A percentile compares a stretch with the other conserved stretches of the same genome.
These are phyloP conservation scores for Debaryomyces coudertii DNA, from an alignment of 1,139 yeast species.

Conservation along the genomic window DNA sequence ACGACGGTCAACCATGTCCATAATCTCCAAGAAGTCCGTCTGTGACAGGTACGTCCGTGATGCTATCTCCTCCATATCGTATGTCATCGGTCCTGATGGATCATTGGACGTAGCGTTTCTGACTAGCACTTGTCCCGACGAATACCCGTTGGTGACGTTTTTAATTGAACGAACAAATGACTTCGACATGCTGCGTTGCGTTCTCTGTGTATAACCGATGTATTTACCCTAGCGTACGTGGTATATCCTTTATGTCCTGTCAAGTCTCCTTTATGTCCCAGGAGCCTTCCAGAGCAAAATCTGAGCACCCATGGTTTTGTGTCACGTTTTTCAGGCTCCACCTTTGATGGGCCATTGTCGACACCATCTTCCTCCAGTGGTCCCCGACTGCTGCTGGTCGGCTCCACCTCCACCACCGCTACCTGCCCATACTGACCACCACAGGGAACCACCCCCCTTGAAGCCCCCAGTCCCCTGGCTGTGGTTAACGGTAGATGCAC, in stretches of 20 bases:
- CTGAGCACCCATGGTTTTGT: slow-evolving; percentile 1
- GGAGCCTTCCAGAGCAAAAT: background rate
- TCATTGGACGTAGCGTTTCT: slow-evolving; percentile 95
- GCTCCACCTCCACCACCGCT: no score
- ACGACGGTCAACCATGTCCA: slow-evolving; percentile 95
- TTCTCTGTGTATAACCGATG: background rate
- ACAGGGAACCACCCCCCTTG: background rate
- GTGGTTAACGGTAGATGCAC: background rate
- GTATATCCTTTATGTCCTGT: background rate
- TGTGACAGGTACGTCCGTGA: slow-evolving; percentile 68
- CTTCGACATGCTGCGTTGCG: slow-evolving; percentile 58
- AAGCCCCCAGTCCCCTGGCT: background rate
- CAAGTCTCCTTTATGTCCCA: slow-evolving; percentile 2
- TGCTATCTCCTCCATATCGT: slow-evolving; percentile 85
- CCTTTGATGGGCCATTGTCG: background rate
- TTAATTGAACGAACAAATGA: slow-evolving; percentile 83
- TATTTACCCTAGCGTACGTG: background rate
- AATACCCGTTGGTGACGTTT: slow-evolving; percentile 92
- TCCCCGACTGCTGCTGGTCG: background rate
- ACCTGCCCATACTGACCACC: background rate
- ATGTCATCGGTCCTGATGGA: slow-evolving; percentile 78
- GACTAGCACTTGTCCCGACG: slow-evolving; percentile 82
- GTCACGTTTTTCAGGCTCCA: background rate
- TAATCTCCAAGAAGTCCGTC: slow-evolving; percentile 82
- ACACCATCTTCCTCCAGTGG: background rate